phyloP scores from a whole-genome alignment of 2,329 filamentous ascomycete species.

The Xylaria digitata region DNA sequence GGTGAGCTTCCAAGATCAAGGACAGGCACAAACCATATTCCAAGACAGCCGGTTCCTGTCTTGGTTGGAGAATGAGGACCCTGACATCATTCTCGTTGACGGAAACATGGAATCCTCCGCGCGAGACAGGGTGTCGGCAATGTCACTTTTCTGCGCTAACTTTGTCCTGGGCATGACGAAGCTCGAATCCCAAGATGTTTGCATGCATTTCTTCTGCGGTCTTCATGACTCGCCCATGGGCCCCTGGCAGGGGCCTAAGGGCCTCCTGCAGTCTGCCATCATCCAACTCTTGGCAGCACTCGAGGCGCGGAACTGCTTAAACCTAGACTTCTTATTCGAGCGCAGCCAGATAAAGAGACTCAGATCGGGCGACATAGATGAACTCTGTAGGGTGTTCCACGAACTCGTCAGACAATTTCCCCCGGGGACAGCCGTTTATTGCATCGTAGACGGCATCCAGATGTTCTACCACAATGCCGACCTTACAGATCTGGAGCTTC shows the following conservation, averaged over 20 bases:
- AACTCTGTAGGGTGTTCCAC: neutral
- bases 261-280: slow-evolving; percentile 4
- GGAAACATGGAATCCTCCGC: slow-evolving; percentile 10
- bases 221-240: slow-evolving; percentile 2
- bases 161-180: slow-evolving; percentile 11
- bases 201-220: slow-evolving; percentile 10
- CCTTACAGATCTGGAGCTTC: neutral
- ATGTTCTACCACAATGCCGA: slow-evolving; percentile 1
- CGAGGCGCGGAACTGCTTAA: slow-evolving; percentile 1
- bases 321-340: slow-evolving; percentile 8
- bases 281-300: slow-evolving; percentile 10
- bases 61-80: slow-evolving; percentile 3
- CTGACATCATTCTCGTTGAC: slow-evolving; percentile 9
- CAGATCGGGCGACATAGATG: neutral
- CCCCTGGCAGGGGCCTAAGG: slow-evolving; percentile 2
- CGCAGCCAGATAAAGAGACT: slow-evolving; percentile 5
- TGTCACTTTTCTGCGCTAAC: slow-evolving; percentile 14
- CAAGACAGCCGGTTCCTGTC: slow-evolving; percentile 8
- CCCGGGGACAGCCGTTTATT: slow-evolving; percentile 5
- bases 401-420: slow-evolving; percentile 11
- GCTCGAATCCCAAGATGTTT: slow-evolving; percentile 8
- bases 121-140: slow-evolving; percentile 11
- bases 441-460: slow-evolving; percentile 16
- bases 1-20: neutral
- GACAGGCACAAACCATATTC: slow-evolving; percentile 9